Evolutionary conservation across 2,329 filamentous ascomycete genomes (phyloP).

Genomic region (Penicillium sp.): DNA sequence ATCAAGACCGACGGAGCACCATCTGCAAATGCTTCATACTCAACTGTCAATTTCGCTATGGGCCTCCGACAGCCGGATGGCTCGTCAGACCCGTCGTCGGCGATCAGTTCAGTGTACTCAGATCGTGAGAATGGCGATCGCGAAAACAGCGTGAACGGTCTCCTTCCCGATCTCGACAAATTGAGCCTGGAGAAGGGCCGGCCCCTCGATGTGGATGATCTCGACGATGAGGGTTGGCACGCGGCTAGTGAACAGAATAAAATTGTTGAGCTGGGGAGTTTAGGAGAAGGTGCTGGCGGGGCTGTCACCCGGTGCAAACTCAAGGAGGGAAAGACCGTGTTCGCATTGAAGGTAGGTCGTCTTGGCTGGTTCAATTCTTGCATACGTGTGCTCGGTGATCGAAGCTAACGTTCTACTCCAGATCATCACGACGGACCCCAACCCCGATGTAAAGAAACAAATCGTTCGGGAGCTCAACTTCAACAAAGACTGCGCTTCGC

Average conservation of each 20-base stretch:
- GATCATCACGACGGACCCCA: slow-evolving; percentile 98
- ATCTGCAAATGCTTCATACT: slow-evolving; percentile 74
- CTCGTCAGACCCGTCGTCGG: slow-evolving; percentile 81
- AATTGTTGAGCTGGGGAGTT: slow-evolving; percentile 81
- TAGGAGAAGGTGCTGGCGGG: slow-evolving; percentile 93
- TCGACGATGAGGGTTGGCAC: slow-evolving; percentile 93
- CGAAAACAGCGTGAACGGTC: slow-evolving; percentile 74
- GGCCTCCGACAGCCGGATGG: slow-evolving; percentile 60
- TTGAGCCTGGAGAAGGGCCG: slow-evolving; percentile 78
- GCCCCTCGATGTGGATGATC: slow-evolving; percentile 84
- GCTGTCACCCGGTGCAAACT: slow-evolving; percentile 89
- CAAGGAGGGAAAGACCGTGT: slow-evolving; percentile 88
- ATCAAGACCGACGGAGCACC: slow-evolving; percentile 76
- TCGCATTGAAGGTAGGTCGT: slow-evolving; percentile 80
- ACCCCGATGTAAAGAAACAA: slow-evolving; percentile 97
- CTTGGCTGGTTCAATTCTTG: slow-evolving; percentile 1
- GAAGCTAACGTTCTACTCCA: slow-evolving; percentile 40
- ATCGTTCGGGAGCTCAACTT: slow-evolving; percentile 95
- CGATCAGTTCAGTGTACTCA: slow-evolving; percentile 80
- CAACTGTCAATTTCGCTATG: slow-evolving; percentile 77
- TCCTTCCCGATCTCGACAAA: slow-evolving; percentile 76
- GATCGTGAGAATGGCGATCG: slow-evolving; percentile 78
- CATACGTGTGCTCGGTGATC: neutral
- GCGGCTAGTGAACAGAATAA: slow-evolving; percentile 86
- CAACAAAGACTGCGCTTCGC: slow-evolving; percentile 94